phyloP scores from a whole-genome alignment of 176 grass and related monocot species.

The Zoysia japonica region DNA sequence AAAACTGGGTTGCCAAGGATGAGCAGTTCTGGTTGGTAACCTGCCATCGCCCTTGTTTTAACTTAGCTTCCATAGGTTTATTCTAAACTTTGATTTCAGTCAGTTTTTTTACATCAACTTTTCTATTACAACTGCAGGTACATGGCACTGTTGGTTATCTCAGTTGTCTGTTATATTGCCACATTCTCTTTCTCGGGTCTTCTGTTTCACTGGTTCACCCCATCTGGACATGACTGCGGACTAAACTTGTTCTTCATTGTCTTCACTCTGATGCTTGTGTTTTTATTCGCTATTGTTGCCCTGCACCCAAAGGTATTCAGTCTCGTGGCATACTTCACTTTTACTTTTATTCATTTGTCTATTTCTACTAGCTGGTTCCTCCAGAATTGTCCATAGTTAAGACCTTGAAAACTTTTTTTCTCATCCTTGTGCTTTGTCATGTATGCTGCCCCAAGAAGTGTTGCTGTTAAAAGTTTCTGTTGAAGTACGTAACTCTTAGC shows the following conservation, averaged over 20 bases:
- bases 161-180: conserved; percentile 81
- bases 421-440: not conserved
- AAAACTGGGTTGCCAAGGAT: conserved; percentile 95
- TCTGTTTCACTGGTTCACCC: conserved; percentile 97
- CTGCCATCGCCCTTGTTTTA: not conserved
- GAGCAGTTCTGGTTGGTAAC: conserved; percentile 83
- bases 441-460: not conserved
- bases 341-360: not conserved
- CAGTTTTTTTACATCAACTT: conserved; percentile 18
- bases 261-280: conserved; percentile 83
- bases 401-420: conserved; percentile 8
- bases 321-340: not conserved
- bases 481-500: not conserved
- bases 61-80: not conserved
- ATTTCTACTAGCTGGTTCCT: not conserved
- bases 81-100: not conserved
- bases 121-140: conserved; percentile 60
- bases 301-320: conserved; percentile 87
- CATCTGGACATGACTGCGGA: conserved; percentile 92
- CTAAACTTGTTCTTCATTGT: conserved; percentile 93
- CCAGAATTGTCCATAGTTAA: not conserved
- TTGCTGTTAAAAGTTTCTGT: not conserved
- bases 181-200: conserved; percentile 84
- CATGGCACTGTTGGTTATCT: conserved; percentile 84
- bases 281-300: conserved; percentile 76